A percentile compares a stretch with the other conserved stretches of the same genome.
These are phyloP conservation scores for Penicillium sp. DNA, from an alignment of 2,329 filamentous ascomycete genomes.

Conservation along the genomic window DNA sequence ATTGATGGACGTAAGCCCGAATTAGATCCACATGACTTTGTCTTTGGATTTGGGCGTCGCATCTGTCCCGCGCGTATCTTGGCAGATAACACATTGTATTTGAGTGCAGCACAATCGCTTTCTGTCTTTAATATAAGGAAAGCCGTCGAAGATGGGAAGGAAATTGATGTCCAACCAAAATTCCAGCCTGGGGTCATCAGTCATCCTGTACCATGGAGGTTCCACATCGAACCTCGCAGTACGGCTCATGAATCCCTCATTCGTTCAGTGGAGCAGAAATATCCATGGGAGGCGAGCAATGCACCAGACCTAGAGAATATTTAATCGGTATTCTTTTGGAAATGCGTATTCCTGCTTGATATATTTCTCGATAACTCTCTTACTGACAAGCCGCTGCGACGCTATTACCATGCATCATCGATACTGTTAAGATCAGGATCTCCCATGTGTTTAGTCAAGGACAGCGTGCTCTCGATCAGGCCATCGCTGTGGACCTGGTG, in stretches of 20 bases:
- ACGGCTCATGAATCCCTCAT: slow-evolving; percentile 11
- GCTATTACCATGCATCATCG: no score
- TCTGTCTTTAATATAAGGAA: slow-evolving; percentile 49
- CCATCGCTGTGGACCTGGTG: neutral
- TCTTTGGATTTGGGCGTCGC: slow-evolving; percentile 43
- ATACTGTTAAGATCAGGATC: no score
- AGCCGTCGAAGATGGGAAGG: slow-evolving; percentile 35
- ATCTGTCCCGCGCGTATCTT: slow-evolving; percentile 45
- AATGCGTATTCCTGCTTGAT: neutral
- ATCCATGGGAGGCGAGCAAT: slow-evolving; percentile 16
- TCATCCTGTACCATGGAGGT: slow-evolving; percentile 27
- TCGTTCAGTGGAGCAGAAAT: slow-evolving; percentile 2
- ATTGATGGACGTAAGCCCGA: slow-evolving; percentile 33
- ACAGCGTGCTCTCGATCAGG: neutral
- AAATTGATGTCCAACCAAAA: slow-evolving; percentile 35
- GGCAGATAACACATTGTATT: slow-evolving; percentile 43
- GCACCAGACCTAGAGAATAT: slow-evolving; percentile 4
- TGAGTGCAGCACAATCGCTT: slow-evolving; percentile 46
- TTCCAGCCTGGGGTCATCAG: slow-evolving; percentile 37
- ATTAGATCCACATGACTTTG: slow-evolving; percentile 33
- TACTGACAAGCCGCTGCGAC: neutral
- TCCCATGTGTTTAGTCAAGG: neutral
- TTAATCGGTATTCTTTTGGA: neutral
- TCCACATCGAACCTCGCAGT: slow-evolving; percentile 10
- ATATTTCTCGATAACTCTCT: no score